Conservation (phyloP, 345 rosid species). For the Luvunga scandens region DNA sequence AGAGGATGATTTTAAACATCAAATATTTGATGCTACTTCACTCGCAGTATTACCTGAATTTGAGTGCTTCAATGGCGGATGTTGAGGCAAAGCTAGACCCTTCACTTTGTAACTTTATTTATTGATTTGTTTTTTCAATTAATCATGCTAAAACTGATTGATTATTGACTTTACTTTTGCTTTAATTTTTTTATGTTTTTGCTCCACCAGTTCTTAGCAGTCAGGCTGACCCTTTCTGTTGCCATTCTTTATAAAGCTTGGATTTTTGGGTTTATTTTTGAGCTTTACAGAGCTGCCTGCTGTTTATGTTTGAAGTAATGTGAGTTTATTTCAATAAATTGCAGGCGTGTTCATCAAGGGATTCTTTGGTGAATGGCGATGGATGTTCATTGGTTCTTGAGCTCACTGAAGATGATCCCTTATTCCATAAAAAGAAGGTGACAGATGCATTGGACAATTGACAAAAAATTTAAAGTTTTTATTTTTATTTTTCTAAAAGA, state of each 20-base stretch:
- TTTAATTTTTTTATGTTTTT: neutral
- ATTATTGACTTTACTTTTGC: neutral
- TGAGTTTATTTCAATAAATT: neutral
- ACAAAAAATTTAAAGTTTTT: neutral
- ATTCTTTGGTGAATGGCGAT: constrained; percentile 25
- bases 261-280: neutral
- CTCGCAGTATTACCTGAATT: neutral
- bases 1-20: neutral
- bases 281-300: neutral
- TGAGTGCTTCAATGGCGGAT: neutral
- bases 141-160: neutral
- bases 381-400: constrained; percentile 41
- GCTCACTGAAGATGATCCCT: constrained; percentile 52
- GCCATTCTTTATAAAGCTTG: neutral
- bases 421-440: constrained; percentile 66
- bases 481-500: neutral
- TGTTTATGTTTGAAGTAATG: neutral
- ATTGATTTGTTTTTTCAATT: neutral
- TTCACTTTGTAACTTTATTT: neutral
- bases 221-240: neutral
- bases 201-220: neutral
- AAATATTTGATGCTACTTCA: neutral
- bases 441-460: constrained; percentile 2
- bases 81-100: neutral
- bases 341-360: constrained; percentile 42